Evolutionary conservation across 2,329 filamentous ascomycete genomes (phyloP).

Genomic region (Diaporthe humulicola): DNA sequence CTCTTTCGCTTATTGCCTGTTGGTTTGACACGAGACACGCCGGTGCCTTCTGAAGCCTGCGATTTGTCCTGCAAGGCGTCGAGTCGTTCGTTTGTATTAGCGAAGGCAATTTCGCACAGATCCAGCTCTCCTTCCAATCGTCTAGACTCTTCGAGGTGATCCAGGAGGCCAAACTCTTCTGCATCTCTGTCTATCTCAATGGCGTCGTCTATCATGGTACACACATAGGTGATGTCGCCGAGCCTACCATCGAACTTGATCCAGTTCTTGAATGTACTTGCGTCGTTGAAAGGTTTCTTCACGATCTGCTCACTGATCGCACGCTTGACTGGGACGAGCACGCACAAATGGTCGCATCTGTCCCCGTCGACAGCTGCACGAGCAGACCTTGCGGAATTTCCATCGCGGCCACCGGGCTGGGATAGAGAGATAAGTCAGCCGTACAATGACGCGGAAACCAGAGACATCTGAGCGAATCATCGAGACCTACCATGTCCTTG

Average conservation of each 20-base stretch:
- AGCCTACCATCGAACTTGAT: constrained; percentile 11
- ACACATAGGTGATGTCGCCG: not conserved
- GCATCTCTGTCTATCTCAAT: constrained; percentile 7
- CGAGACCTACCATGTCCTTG: not conserved
- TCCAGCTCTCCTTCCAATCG: not conserved
- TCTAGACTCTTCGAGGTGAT: not conserved
- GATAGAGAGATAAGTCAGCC: not conserved
- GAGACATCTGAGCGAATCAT: no score
- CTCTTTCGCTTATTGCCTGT: not conserved
- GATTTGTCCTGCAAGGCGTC: not conserved
- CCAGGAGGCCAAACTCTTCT: not conserved
- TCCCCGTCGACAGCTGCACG: not conserved
- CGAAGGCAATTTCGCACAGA: not conserved
- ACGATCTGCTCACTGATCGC: constrained; percentile 15
- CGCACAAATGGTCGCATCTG: constrained; percentile 10
- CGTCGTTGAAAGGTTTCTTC: constrained; percentile 13
- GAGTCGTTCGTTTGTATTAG: not conserved
- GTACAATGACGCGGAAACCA: not conserved
- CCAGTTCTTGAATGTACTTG: constrained; percentile 13
- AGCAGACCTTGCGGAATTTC: constrained; percentile 8
- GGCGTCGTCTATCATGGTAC: not conserved
- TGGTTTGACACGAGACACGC: not conserved
- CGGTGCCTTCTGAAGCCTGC: not conserved
- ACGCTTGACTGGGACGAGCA: constrained; percentile 1
- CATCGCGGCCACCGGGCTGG: constrained; percentile 10